Percentiles rank a stretch among this genome's conserved stretches.
Conservation (phyloP, 2,329 filamentous ascomycete species). For the Aspergillus felis region DNA sequence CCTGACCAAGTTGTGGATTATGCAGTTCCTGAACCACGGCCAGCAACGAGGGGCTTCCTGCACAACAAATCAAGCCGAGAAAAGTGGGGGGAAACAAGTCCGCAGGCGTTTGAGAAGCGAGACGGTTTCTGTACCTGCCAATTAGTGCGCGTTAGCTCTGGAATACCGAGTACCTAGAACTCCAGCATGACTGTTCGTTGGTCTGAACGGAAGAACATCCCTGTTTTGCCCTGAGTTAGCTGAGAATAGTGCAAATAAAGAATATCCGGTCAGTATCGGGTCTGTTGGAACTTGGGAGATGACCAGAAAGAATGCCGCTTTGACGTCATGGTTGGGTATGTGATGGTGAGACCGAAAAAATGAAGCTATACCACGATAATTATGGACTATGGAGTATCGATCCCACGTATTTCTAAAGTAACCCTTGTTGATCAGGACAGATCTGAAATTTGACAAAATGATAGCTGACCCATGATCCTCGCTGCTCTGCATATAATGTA, state of each 20-base stretch:
- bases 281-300: background rate
- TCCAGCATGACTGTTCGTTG: background rate
- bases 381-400: no score
- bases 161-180: background rate
- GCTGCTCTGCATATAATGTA: no score
- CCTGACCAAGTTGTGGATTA: background rate
- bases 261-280: background rate
- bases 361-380: no score
- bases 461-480: no score
- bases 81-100: background rate
- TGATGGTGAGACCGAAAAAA: background rate
- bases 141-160: background rate
- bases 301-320: background rate
- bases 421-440: background rate
- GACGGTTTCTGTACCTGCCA: background rate
- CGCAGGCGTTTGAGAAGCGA: background rate
- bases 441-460: no score
- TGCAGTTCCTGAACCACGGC: background rate
- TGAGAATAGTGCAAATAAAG: background rate
- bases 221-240: background rate
- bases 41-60: background rate
- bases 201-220: background rate
- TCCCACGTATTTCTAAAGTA: no score
- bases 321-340: background rate
- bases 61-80: background rate